phyloP scores from a whole-genome alignment of 805 yeast genomes.

The Kockiozyma suomiensis region DNA sequence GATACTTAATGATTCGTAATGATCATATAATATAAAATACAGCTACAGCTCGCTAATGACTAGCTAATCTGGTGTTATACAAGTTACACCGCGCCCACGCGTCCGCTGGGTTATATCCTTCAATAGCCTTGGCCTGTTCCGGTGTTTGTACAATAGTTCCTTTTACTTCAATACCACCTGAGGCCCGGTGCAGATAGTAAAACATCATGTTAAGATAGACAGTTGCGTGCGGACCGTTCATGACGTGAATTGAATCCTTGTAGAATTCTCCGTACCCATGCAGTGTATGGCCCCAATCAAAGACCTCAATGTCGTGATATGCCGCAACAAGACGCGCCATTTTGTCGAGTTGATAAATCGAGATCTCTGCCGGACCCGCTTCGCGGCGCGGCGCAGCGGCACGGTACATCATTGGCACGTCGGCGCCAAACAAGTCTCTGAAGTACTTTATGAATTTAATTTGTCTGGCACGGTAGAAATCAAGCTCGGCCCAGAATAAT shows the following conservation, averaged over 20 bases:
- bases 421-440: constrained; percentile 17
- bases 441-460: constrained; percentile 8
- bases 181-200: constrained; percentile 25
- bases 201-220: constrained; percentile 23
- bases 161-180: constrained; percentile 23
- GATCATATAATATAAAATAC: not conserved
- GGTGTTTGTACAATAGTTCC: constrained; percentile 14
- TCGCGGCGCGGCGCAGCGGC: constrained; percentile 9
- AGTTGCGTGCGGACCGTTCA: constrained; percentile 6
- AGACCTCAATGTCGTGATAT: constrained; percentile 13
- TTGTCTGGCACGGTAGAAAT: constrained; percentile 12
- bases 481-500: constrained; percentile 23
- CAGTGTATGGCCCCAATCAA: constrained; percentile 25
- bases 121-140: not conserved
- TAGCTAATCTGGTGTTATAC: not conserved
- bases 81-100: constrained; percentile 23
- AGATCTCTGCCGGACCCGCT: constrained; percentile 6
- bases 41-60: not conserved
- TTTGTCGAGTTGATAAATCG: constrained; percentile 14
- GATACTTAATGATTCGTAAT: not conserved
- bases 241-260: constrained; percentile 21
- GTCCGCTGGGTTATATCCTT: not conserved
- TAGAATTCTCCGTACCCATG: constrained; percentile 11
- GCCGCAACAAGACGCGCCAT: constrained; percentile 17
- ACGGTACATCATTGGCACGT: constrained; percentile 29